phyloP scores from a whole-genome alignment of 768 basidiomycete genomes.

The Rhodotorula sphaerocarpa region DNA sequence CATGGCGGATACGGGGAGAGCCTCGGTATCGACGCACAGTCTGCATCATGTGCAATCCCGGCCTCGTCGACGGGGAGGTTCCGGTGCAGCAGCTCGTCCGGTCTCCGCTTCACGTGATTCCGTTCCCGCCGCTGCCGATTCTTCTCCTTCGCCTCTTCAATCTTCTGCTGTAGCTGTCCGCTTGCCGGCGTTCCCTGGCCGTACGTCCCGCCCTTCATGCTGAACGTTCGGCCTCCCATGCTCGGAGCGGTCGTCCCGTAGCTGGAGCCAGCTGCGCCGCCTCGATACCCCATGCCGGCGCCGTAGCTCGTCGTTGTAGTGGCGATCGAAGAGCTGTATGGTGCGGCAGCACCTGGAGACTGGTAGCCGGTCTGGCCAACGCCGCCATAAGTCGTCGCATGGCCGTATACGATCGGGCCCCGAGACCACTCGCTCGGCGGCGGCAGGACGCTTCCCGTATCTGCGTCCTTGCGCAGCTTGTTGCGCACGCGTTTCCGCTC shows the following conservation, averaged over 20 bases:
- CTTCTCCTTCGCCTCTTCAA: constrained; percentile 30
- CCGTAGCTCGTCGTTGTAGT: not conserved
- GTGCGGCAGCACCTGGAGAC: not conserved
- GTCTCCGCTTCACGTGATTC: constrained; percentile 12
- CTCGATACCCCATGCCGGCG: not conserved
- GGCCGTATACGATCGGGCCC: constrained; percentile 12
- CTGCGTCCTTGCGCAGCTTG: constrained; percentile 16
- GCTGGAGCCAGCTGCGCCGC: not conserved
- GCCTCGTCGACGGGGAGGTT: constrained; percentile 25
- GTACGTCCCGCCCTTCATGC: constrained; percentile 1
- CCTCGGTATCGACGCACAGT: constrained; percentile 17
- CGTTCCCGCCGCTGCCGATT: constrained; percentile 27
- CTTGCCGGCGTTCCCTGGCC: not conserved
- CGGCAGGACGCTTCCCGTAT: constrained; percentile 12
- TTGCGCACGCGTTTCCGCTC: constrained; percentile 3
- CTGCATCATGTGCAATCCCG: constrained; percentile 31
- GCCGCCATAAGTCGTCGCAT: constrained; percentile 3
- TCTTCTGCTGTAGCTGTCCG: constrained; percentile 19
- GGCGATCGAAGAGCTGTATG: not conserved
- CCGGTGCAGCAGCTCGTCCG: constrained; percentile 19
- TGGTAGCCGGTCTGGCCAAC: constrained; percentile 27
- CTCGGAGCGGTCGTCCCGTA: constrained; percentile 7
- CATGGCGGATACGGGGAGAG: not conserved
- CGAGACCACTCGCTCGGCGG: constrained; percentile 14
- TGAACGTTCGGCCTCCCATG: not conserved